These are phyloP conservation scores for Cladosporium sp. DNA, from an alignment of 2,329 filamentous ascomycete genomes.

Conservation along the genomic window DNA sequence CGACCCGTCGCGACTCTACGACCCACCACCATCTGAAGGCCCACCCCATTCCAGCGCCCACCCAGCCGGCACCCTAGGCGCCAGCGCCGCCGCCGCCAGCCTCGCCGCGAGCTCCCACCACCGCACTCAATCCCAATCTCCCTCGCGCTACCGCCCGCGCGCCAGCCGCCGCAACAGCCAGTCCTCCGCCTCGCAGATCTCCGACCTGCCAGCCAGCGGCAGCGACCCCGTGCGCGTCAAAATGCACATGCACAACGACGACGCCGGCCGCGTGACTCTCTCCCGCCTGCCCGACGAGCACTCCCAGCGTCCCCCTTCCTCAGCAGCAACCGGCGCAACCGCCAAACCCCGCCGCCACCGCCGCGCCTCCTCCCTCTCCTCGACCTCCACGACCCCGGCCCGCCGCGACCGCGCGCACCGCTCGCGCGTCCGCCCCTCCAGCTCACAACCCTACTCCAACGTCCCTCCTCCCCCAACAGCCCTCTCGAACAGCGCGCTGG, in stretches of 20 bases:
- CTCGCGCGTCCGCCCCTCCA: conserved; percentile 19
- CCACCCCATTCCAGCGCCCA: conserved; percentile 14
- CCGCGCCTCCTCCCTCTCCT: conserved; percentile 30
- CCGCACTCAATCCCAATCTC: conserved; percentile 24
- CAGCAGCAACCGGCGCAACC: conserved; percentile 43
- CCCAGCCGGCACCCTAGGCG: conserved; percentile 17
- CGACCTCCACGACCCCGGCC: conserved; percentile 21
- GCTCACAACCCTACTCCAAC: conserved; percentile 26
- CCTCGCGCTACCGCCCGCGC: conserved; percentile 19
- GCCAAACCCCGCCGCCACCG: conserved; percentile 33
- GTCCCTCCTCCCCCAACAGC: conserved; percentile 26
- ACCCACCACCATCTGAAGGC: conserved; percentile 22
- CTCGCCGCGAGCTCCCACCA: conserved; percentile 11
- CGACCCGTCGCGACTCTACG: conserved; percentile 30
- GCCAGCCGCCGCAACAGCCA: conserved; percentile 17
- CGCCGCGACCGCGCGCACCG: conserved; percentile 15
- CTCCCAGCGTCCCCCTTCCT: conserved; percentile 35
- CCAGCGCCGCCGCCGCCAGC: conserved; percentile 24
- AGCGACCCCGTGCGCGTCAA: conserved; percentile 55
- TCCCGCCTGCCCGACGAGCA: conserved; percentile 56
- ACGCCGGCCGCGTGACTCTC: conserved; percentile 57
- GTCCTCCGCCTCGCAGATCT: conserved; percentile 16
- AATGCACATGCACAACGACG: conserved; percentile 56
- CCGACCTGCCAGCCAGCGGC: conserved; percentile 1
- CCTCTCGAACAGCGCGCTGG: conserved; percentile 20